Evolutionary conservation across 768 basidiomycete species (phyloP).

Genomic region (Auricularia sp.): DNA sequence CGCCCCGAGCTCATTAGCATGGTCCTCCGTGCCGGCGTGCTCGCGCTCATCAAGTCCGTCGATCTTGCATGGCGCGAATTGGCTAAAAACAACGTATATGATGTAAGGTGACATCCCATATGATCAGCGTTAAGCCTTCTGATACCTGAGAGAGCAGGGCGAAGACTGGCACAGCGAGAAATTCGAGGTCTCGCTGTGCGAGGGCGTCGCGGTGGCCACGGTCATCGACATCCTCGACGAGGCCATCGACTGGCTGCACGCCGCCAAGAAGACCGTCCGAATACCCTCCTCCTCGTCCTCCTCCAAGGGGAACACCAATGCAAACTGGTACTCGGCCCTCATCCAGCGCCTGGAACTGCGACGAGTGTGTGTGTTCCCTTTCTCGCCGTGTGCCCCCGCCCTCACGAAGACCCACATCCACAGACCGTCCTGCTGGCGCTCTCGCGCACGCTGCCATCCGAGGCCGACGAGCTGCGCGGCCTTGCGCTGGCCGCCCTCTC

Average conservation of each 20-base stretch:
- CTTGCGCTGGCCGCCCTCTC: slow-evolving; percentile 3
- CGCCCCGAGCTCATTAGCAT: slow-evolving; percentile 56
- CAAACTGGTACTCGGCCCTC: not conserved
- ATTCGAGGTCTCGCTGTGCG: slow-evolving; percentile 66
- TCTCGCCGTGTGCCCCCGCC: not conserved
- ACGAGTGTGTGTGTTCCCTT: not conserved
- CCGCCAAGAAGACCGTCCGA: not conserved
- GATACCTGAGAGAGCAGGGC: slow-evolving; percentile 31
- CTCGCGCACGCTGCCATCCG: slow-evolving; percentile 4
- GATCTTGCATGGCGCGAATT: slow-evolving; percentile 78
- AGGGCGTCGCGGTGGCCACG: slow-evolving; percentile 46
- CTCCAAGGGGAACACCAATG: slow-evolving; percentile 6
- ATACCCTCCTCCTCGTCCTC: slow-evolving; percentile 9
- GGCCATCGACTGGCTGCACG: slow-evolving; percentile 51
- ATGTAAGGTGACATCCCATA: slow-evolving; percentile 42
- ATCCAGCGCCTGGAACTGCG: not conserved
- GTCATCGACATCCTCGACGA: slow-evolving; percentile 48
- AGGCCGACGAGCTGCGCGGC: not conserved
- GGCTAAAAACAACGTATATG: slow-evolving; percentile 60
- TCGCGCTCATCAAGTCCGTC: slow-evolving; percentile 69
- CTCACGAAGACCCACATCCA: too few relatives aligned
- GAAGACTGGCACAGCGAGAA: slow-evolving; percentile 91
- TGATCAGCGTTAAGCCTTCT: slow-evolving; percentile 11
- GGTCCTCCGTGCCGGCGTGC: slow-evolving; percentile 56
- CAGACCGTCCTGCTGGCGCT: slow-evolving; percentile 13